Percentiles rank a stretch among this genome's conserved stretches.
These are phyloP conservation scores for Phytophthora lateralis DNA, from an alignment of 352 stramenopile species.

Conservation along the genomic window DNA sequence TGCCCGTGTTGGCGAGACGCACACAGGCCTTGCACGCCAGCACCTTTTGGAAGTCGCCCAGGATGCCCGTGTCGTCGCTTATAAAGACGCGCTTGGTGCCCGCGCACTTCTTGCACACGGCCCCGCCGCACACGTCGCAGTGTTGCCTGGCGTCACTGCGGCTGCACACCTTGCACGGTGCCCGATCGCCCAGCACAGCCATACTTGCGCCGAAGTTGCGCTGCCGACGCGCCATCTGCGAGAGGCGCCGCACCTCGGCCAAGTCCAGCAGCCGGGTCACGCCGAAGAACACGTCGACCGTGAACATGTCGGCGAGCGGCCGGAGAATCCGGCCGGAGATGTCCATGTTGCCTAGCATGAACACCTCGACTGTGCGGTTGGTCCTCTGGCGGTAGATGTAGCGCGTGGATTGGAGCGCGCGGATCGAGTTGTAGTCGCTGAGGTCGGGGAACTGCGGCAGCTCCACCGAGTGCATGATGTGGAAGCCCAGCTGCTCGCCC, in stretches of 20 bases:
- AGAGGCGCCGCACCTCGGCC: slow-evolving; percentile 61
- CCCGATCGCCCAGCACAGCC: slow-evolving; percentile 23
- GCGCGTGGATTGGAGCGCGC: slow-evolving; percentile 51
- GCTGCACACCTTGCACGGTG: slow-evolving; percentile 40
- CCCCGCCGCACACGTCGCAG: slow-evolving; percentile 52
- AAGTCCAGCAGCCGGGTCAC: slow-evolving; percentile 53
- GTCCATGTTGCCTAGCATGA: slow-evolving; percentile 63
- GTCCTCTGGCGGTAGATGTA: slow-evolving; percentile 67
- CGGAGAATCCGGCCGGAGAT: slow-evolving; percentile 48
- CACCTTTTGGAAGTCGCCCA: slow-evolving; percentile 54
- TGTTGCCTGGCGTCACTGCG: slow-evolving; percentile 41
- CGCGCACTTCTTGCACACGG: slow-evolving; percentile 55
- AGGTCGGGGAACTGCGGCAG: slow-evolving; percentile 59
- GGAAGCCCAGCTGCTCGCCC: slow-evolving; percentile 62
- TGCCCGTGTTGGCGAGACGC: slow-evolving; percentile 41
- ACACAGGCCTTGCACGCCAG: slow-evolving; percentile 48
- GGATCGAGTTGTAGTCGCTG: slow-evolving; percentile 56
- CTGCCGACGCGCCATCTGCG: slow-evolving; percentile 49
- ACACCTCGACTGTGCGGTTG: slow-evolving; percentile 59
- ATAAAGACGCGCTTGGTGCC: slow-evolving; percentile 54
- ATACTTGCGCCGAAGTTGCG: slow-evolving; percentile 29
- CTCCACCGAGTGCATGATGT: slow-evolving; percentile 76
- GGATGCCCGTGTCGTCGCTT: slow-evolving; percentile 40
- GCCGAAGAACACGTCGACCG: slow-evolving; percentile 47
- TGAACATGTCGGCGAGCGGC: slow-evolving; percentile 48